Conservation (phyloP, 306 rosid genomes). For the Ochetophila trinervis region DNA sequence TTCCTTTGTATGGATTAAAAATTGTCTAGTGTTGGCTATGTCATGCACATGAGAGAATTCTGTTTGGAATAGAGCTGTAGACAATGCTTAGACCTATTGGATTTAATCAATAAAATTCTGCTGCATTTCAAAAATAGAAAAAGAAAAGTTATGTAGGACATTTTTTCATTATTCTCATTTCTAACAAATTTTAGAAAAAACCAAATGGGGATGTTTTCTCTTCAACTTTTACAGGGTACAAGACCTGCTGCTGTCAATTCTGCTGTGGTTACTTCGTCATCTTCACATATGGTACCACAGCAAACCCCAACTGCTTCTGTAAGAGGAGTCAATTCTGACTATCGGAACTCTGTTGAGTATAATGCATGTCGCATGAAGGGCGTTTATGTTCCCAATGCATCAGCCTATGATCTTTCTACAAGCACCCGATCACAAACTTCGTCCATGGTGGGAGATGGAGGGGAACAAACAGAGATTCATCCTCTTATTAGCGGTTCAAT, state of each 20-base stretch:
- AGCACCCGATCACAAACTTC: slow-evolving; percentile 68
- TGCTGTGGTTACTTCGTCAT: slow-evolving; percentile 51
- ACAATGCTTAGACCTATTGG: too few species aligned
- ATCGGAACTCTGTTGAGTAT: slow-evolving; percentile 56
- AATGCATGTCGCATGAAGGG: slow-evolving; percentile 57
- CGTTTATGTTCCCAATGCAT: slow-evolving; percentile 59
- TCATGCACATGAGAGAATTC: neutral
- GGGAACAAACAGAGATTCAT: slow-evolving; percentile 51
- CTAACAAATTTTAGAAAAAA: slow-evolving; percentile 41
- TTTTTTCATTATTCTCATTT: slow-evolving; percentile 27
- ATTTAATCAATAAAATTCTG: too few species aligned
- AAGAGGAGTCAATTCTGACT: slow-evolving; percentile 53
- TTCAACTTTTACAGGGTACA: slow-evolving; percentile 62
- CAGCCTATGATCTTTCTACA: slow-evolving; percentile 72
- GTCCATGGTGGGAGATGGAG: slow-evolving; percentile 59
- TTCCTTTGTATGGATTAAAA: slow-evolving; percentile 5
- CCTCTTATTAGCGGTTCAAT: slow-evolving; percentile 57
- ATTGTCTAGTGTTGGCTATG: neutral
- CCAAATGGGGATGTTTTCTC: slow-evolving; percentile 41
- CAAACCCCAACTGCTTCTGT: slow-evolving; percentile 62
- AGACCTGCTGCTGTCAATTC: slow-evolving; percentile 62
- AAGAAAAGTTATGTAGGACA: slow-evolving; percentile 11
- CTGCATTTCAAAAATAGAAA: slow-evolving; percentile 12
- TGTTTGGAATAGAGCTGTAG: neutral
- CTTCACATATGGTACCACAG: slow-evolving; percentile 57